Conservation (phyloP, 805 yeast genomes). For the Ogataea salicorniae region DNA sequence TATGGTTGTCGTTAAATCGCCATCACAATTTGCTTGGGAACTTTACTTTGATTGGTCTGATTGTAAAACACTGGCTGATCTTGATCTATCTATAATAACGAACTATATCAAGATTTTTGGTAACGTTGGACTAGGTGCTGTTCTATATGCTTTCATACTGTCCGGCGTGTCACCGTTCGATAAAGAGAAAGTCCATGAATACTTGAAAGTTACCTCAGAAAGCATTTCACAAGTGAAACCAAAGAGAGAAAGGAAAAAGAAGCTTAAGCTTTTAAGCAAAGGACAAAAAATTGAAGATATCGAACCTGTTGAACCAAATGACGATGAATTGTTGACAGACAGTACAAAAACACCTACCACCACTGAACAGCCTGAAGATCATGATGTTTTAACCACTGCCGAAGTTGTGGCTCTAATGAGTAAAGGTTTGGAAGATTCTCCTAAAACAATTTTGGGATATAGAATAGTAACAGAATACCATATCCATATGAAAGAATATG, state of each 20-base stretch:
- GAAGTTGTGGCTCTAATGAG: constrained; percentile 36
- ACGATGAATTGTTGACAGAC: constrained; percentile 6
- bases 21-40: constrained; percentile 65
- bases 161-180: constrained; percentile 68
- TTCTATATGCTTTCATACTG: constrained; percentile 57
- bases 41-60: constrained; percentile 71
- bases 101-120: constrained; percentile 54
- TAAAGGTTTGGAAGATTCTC: constrained; percentile 33
- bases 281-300: constrained; percentile 11
- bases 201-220: constrained; percentile 13
- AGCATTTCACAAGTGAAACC: constrained; percentile 1
- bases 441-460: constrained; percentile 50
- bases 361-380: background rate
- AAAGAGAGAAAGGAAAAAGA: constrained; percentile 12
- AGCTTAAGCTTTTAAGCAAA: constrained; percentile 6
- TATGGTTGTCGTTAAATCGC: constrained; percentile 63
- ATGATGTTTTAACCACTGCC: constrained; percentile 26
- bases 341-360: constrained; percentile 1
- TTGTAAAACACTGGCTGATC: constrained; percentile 39
- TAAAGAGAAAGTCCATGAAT: constrained; percentile 23
- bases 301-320: constrained; percentile 11
- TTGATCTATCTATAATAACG: constrained; percentile 43
- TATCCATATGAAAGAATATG: constrained; percentile 57
- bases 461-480: constrained; percentile 61
- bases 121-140: constrained; percentile 48